These are phyloP conservation scores for Mycena vitilis DNA, from an alignment of 768 basidiomycete genomes.

Conservation along the genomic window DNA sequence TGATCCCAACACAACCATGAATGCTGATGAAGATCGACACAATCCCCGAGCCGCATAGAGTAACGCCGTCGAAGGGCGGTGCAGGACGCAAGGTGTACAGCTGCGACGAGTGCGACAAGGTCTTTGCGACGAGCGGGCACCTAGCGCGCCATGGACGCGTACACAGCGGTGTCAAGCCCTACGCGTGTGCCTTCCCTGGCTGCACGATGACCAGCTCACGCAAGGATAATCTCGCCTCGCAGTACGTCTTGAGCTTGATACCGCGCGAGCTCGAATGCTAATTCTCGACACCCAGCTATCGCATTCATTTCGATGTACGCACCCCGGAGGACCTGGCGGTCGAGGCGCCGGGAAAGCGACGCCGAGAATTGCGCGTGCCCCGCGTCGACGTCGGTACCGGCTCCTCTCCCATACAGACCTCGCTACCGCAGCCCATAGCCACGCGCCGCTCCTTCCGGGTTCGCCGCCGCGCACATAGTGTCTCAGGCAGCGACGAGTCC, in stretches of 20 bases:
- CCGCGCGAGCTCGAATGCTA: not conserved
- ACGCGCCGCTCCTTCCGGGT: no score
- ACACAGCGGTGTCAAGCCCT: not conserved
- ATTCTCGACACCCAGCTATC: not conserved
- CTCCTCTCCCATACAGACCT: no score
- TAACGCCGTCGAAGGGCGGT: no score
- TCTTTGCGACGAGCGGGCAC: not conserved
- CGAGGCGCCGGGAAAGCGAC: not conserved
- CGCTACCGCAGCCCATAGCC: no score
- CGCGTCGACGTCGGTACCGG: not conserved
- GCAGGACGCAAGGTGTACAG: not conserved
- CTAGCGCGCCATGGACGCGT: conserved; percentile 1
- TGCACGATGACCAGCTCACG: not conserved
- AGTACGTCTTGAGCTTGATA: not conserved
- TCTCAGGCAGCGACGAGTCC: no score
- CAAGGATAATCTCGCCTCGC: not conserved
- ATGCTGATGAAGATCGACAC: no score
- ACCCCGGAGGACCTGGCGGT: not conserved
- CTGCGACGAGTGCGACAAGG: not conserved
- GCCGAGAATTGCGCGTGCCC: not conserved
- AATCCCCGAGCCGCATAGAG: no score
- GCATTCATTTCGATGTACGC: not conserved
- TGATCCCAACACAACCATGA: no score
- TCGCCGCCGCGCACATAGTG: no score
- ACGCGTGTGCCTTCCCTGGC: conserved; percentile 1